phyloP scores from a whole-genome alignment of 1,284 basidiomycete genomes.

The Veloporphyrellus conicus region DNA sequence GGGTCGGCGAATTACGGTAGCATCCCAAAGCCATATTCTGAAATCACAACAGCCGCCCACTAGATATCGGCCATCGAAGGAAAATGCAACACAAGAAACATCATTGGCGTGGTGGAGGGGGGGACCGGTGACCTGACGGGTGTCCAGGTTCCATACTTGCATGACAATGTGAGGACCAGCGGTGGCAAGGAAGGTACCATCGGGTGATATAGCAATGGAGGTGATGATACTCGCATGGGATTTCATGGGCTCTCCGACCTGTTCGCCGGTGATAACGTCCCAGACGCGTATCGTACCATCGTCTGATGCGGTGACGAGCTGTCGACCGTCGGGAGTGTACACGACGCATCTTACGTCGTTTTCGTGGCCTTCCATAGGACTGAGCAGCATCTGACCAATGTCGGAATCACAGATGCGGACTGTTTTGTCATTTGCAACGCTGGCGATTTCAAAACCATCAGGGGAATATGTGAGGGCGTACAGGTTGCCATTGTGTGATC shows the following conservation, averaged over 20 bases:
- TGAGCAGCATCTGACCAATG: conserved; percentile 28
- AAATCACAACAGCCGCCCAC: conserved; percentile 31
- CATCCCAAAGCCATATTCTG: conserved; percentile 33
- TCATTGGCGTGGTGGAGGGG: conserved; percentile 30
- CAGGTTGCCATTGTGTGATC: conserved; percentile 32
- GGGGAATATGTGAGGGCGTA: conserved; percentile 31
- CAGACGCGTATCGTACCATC: conserved; percentile 32
- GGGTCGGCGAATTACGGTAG: conserved; percentile 19
- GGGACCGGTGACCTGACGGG: conserved; percentile 18
- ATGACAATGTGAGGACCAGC: conserved; percentile 28
- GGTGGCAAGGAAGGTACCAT: conserved; percentile 30
- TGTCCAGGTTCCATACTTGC: conserved; percentile 30
- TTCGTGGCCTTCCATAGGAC: conserved; percentile 29
- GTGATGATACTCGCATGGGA: conserved; percentile 29
- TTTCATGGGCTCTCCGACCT: conserved; percentile 30
- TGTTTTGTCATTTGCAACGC: conserved; percentile 30
- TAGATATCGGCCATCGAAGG: conserved; percentile 28
- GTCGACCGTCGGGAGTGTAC: conserved; percentile 28
- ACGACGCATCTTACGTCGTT: conserved; percentile 30
- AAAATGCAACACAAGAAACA: conserved; percentile 31
- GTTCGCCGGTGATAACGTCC: conserved; percentile 28
- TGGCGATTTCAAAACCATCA: conserved; percentile 32
- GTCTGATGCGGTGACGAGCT: conserved; percentile 27
- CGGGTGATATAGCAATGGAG: conserved; percentile 32
- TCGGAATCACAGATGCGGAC: conserved; percentile 32